A percentile compares a stretch with the other conserved stretches of the same genome.
These are phyloP conservation scores for Plenodomus biglobosus DNA, from an alignment of 2,329 filamentous ascomycete genomes.

Conservation along the genomic window DNA sequence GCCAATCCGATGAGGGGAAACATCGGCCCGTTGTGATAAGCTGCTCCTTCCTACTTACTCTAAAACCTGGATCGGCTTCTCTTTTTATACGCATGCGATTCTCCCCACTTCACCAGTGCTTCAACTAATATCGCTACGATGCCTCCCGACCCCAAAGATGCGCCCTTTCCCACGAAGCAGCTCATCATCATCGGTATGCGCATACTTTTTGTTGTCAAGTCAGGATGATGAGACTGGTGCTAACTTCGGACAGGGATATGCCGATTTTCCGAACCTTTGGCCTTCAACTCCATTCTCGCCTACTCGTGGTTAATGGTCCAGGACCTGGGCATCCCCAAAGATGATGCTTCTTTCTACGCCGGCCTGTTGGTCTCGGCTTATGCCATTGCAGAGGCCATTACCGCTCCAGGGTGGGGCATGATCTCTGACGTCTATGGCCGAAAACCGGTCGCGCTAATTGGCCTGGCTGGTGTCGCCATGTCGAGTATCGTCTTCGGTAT, in stretches of 20 bases:
- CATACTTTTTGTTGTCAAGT: slow-evolving; percentile 12
- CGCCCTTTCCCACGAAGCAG: slow-evolving; percentile 51
- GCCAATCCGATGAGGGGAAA: slow-evolving; percentile 12
- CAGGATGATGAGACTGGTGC: slow-evolving; percentile 17
- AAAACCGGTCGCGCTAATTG: slow-evolving; percentile 46
- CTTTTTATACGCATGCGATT: slow-evolving; percentile 14
- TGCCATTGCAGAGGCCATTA: slow-evolving; percentile 80
- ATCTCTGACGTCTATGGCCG: slow-evolving; percentile 46
- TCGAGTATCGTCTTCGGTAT: slow-evolving; percentile 83
- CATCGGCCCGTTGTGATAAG: slow-evolving; percentile 24
- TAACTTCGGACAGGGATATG: slow-evolving; percentile 69
- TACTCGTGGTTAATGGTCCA: slow-evolving; percentile 56
- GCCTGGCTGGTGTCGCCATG: slow-evolving; percentile 77
- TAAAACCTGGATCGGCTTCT: slow-evolving; percentile 23
- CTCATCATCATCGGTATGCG: slow-evolving; percentile 48
- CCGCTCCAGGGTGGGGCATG: slow-evolving; percentile 64
- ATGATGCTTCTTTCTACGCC: slow-evolving; percentile 75
- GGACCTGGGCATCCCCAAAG: slow-evolving; percentile 41
- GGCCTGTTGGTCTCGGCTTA: slow-evolving; percentile 85
- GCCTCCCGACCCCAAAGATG: slow-evolving; percentile 38
- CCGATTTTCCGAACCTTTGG: slow-evolving; percentile 88
- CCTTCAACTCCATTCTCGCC: slow-evolving; percentile 90
- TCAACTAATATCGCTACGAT: slow-evolving; percentile 21
- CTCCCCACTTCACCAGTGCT: too few relatives aligned
- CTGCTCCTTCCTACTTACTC: slow-evolving; percentile 9